A percentile compares a stretch with the other conserved stretches of the same genome.
Conservation (phyloP, 2,329 filamentous ascomycete genomes). For the Ophiostoma novo-ulmi region DNA sequence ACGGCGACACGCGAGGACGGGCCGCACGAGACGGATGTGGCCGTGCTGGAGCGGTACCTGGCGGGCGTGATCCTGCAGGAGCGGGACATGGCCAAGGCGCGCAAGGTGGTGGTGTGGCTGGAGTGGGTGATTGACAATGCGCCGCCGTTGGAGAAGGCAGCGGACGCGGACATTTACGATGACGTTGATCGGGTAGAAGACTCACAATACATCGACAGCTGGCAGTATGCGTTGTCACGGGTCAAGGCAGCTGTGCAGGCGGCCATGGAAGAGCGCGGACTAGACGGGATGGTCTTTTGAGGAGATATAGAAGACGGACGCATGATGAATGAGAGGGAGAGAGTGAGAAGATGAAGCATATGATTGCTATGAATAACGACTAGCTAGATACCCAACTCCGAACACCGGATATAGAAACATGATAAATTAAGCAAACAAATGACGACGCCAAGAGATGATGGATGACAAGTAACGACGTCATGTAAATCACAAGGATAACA, state of each 20-base stretch:
- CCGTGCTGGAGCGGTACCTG: conserved; percentile 68
- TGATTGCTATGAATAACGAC: conserved; percentile 8
- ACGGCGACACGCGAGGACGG: conserved; percentile 64
- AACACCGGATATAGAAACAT: background rate
- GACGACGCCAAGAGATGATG: no score
- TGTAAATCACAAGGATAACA: background rate
- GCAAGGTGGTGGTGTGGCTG: conserved; percentile 78
- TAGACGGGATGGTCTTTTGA: conserved; percentile 49
- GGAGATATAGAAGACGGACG: background rate
- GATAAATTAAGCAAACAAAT: background rate
- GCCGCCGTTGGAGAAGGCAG: conserved; percentile 29
- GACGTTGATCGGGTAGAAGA: background rate
- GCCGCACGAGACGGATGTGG: conserved; percentile 73
- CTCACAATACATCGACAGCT: conserved; percentile 35
- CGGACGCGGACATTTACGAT: background rate
- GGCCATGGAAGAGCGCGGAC: conserved; percentile 52
- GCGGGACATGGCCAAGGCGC: conserved; percentile 76
- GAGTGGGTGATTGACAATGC: conserved; percentile 51
- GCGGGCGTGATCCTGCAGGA: conserved; percentile 68
- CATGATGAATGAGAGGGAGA: background rate
- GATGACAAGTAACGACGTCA: background rate
- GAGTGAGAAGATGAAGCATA: background rate
- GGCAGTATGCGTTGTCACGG: conserved; percentile 42
- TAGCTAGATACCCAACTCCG: conserved; percentile 7
- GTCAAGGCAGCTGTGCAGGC: conserved; percentile 50